Conservation (phyloP, 768 basidiomycete genomes). For the Calvatia gigantea region DNA sequence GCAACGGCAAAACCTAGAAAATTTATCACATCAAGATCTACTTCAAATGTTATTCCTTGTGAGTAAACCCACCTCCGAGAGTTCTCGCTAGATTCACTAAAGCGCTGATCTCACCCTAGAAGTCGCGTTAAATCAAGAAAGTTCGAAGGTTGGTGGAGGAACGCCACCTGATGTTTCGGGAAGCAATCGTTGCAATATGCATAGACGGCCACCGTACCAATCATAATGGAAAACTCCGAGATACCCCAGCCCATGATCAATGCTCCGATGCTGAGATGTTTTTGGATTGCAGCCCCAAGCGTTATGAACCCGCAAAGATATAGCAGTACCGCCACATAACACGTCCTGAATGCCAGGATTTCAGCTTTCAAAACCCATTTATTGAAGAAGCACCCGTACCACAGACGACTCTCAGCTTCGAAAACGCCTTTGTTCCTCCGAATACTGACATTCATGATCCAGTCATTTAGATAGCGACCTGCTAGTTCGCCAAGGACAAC, state of each 20-base stretch:
- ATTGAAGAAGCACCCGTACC: slow-evolving; percentile 26
- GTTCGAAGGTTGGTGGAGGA: not conserved
- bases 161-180: slow-evolving; percentile 30
- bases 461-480: slow-evolving; percentile 33
- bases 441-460: slow-evolving; percentile 26
- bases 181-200: too few species aligned
- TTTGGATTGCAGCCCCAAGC: slow-evolving; percentile 47
- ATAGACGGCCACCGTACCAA: slow-evolving; percentile 49
- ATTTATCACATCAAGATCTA: not conserved
- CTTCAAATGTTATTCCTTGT: not conserved
- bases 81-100: slow-evolving; percentile 51
- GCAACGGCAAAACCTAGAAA: slow-evolving; percentile 49
- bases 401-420: slow-evolving; percentile 45
- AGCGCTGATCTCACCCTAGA: slow-evolving; percentile 50
- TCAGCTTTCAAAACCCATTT: too few species aligned
- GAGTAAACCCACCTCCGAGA: slow-evolving; percentile 34
- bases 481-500: slow-evolving; percentile 32
- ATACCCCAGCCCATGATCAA: slow-evolving; percentile 63
- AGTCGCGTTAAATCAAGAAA: not conserved
- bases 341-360: slow-evolving; percentile 33
- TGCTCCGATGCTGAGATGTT: slow-evolving; percentile 41
- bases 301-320: slow-evolving; percentile 51
- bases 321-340: slow-evolving; percentile 50
- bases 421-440: slow-evolving; percentile 34
- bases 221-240: slow-evolving; percentile 43